These are phyloP conservation scores for Chloromonas sp. DNA, from an alignment of 163 green algal species.

Conservation along the genomic window DNA sequence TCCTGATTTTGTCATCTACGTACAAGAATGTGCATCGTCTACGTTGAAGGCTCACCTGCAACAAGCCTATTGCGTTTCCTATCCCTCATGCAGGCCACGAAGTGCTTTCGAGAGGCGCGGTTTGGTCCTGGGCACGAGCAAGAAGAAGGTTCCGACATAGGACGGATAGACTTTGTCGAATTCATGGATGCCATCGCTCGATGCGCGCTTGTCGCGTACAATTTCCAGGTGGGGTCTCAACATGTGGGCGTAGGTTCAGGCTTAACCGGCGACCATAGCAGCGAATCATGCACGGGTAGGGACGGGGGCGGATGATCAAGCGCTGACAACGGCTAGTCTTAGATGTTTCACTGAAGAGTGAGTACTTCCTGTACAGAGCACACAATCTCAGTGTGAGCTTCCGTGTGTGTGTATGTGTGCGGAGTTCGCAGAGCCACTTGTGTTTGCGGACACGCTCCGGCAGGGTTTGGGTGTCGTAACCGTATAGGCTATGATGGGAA, in stretches of 20 bases:
- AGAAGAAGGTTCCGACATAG: not conserved
- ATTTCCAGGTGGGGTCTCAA: conserved; percentile 5
- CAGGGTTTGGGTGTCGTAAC: no score
- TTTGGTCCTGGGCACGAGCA: conserved; percentile 2
- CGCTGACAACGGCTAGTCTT: not conserved
- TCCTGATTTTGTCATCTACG: not conserved
- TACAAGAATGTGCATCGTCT: not conserved
- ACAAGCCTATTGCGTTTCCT: not conserved
- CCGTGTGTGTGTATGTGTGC: no score
- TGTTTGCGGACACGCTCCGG: no score
- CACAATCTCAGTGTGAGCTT: no score
- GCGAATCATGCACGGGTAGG: not conserved
- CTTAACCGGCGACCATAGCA: not conserved
- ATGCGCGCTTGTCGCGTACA: conserved; percentile 9
- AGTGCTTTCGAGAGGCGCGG: conserved; percentile 7
- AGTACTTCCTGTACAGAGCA: no score
- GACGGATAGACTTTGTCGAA: conserved; percentile 12
- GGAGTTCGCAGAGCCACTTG: no score
- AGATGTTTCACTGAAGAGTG: no score
- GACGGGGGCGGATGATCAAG: not conserved
- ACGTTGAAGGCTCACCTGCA: not conserved
- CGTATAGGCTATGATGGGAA: no score
- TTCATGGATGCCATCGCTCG: conserved; percentile 13
- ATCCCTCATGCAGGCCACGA: not conserved
- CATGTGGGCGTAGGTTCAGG: not conserved